These are phyloP conservation scores for Alternaria gansuensis DNA, from an alignment of 2,329 filamentous ascomycete genomes.

Conservation along the genomic window DNA sequence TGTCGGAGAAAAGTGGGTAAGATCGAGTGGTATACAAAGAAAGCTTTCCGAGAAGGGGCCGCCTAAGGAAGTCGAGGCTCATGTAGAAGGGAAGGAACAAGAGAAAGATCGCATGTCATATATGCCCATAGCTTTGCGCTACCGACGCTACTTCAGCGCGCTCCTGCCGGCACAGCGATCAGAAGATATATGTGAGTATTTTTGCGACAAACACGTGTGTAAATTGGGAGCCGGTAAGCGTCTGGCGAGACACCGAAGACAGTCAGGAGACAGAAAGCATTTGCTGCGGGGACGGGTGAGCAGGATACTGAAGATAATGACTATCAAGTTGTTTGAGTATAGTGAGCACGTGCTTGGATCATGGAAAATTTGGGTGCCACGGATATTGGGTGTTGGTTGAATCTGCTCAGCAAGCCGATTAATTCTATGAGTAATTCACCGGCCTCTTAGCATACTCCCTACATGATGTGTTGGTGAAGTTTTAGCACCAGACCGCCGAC, in stretches of 20 bases:
- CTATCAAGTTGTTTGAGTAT: neutral
- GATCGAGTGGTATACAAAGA: neutral
- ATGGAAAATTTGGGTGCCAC: neutral
- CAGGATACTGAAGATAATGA: neutral
- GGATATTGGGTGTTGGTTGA: neutral
- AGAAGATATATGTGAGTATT: neutral
- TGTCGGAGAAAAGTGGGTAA: too few species aligned
- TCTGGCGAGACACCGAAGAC: neutral
- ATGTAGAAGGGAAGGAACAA: slow-evolving; percentile 1
- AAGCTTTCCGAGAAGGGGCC: neutral
- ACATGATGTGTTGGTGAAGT: neutral
- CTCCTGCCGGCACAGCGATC: neutral
- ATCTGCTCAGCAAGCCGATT: neutral
- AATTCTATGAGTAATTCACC: neutral
- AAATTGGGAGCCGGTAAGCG: neutral
- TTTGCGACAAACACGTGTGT: neutral
- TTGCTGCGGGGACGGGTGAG: neutral
- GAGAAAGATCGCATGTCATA: neutral
- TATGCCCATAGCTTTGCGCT: neutral
- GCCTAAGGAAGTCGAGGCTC: neutral
- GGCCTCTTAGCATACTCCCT: neutral
- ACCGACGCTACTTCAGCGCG: neutral
- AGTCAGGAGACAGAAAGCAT: neutral
- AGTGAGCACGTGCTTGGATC: neutral
- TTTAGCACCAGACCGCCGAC: neutral